Conservation (phyloP, 2,329 filamentous ascomycete genomes). For the Aplosporella prunicola region DNA sequence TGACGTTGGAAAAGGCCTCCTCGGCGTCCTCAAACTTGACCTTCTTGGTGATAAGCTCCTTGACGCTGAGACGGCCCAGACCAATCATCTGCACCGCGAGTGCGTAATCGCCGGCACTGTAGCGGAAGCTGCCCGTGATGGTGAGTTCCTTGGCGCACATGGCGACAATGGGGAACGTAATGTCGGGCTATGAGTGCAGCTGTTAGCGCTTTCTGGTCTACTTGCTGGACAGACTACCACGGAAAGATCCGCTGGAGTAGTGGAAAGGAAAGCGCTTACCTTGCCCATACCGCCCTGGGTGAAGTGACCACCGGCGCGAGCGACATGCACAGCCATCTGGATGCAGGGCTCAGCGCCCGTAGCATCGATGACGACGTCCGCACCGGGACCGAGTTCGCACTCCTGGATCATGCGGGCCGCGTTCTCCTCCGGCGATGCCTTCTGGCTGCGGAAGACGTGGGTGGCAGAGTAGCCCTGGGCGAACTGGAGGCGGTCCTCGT, state of each 20-base stretch:
- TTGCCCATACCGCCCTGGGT: slow-evolving; percentile 68
- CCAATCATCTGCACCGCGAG: slow-evolving; percentile 70
- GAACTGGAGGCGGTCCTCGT: slow-evolving; percentile 68
- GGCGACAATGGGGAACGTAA: slow-evolving; percentile 85
- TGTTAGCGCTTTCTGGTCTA: background rate
- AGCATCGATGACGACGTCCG: slow-evolving; percentile 41
- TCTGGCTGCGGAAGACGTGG: slow-evolving; percentile 57
- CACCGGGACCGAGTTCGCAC: slow-evolving; percentile 48
- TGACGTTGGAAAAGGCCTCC: slow-evolving; percentile 77
- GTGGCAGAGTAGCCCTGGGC: slow-evolving; percentile 64
- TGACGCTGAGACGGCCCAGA: slow-evolving; percentile 60
- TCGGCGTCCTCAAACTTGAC: slow-evolving; percentile 77
- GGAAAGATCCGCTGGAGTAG: background rate
- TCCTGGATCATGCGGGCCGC: slow-evolving; percentile 57
- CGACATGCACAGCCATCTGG: slow-evolving; percentile 41
- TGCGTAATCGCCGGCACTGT: slow-evolving; percentile 78
- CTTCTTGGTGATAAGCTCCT: slow-evolving; percentile 67
- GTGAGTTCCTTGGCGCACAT: slow-evolving; percentile 85
- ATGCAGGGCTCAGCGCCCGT: slow-evolving; percentile 41
- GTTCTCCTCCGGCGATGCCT: slow-evolving; percentile 58
- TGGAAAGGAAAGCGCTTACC: slow-evolving; percentile 1
- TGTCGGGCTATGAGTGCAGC: slow-evolving; percentile 47
- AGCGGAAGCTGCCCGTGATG: slow-evolving; percentile 79
- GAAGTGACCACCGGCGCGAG: slow-evolving; percentile 40
- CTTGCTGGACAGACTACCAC: too few relatives aligned